Conservation (phyloP, 2,329 filamentous ascomycete species). For the Aspergillus sp. region DNA sequence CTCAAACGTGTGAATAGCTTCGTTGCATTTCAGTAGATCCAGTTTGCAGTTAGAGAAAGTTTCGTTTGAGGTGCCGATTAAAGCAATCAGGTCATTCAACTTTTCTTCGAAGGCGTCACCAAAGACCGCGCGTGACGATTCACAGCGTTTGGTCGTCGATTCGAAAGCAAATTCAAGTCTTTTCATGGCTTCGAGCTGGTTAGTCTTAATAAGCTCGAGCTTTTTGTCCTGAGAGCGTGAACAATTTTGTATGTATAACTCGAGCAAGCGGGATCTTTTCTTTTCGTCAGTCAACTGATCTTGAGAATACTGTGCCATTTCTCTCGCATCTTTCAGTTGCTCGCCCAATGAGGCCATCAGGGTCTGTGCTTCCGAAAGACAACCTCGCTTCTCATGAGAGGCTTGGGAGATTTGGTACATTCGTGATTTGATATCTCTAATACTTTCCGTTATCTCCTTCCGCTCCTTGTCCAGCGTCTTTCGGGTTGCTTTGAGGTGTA, state of each 20-base stretch:
- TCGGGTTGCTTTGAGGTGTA: constrained; percentile 27
- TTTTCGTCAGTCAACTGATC: constrained; percentile 29
- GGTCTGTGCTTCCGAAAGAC: constrained; percentile 20
- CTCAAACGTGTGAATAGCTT: constrained; percentile 16
- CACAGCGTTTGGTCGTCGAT: constrained; percentile 13
- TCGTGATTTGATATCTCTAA: constrained; percentile 26
- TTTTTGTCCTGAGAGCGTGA: constrained; percentile 23
- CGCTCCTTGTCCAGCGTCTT: constrained; percentile 27
- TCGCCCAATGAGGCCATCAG: constrained; percentile 24
- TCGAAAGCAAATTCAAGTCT: constrained; percentile 21
- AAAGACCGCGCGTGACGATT: constrained; percentile 14
- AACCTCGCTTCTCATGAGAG: constrained; percentile 19
- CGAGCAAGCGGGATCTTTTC: constrained; percentile 28
- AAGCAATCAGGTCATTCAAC: constrained; percentile 17
- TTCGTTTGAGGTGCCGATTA: constrained; percentile 18
- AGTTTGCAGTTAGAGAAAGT: constrained; percentile 15
- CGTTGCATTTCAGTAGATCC: constrained; percentile 20
- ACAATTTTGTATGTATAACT: constrained; percentile 32
- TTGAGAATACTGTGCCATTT: constrained; percentile 17
- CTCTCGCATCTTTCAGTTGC: constrained; percentile 24
- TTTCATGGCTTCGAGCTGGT: constrained; percentile 25
- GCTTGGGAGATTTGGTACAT: constrained; percentile 17
- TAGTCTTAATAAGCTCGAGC: constrained; percentile 20
- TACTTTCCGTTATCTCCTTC: constrained; percentile 20
- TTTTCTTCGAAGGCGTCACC: constrained; percentile 15